phyloP scores from a whole-genome alignment of 1,139 yeast species.

The Pneumocystis canis region DNA sequence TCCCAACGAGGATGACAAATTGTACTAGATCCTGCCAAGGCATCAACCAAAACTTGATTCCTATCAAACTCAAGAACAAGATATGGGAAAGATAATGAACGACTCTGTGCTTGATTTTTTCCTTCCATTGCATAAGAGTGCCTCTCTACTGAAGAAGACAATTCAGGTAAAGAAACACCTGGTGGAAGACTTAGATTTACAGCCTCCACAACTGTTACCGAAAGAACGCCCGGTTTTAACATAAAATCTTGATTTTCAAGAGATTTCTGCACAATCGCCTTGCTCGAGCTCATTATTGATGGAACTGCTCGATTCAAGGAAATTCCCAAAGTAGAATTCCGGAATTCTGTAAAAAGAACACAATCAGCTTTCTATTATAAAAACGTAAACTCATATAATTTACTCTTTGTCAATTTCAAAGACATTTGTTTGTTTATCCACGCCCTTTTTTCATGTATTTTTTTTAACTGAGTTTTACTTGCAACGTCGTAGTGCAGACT shows the following conservation, averaged over 20 bases:
- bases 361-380: background rate
- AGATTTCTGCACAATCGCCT: background rate
- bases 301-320: background rate
- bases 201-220: background rate
- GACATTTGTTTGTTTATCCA: background rate
- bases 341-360: background rate
- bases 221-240: background rate
- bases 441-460: background rate
- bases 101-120: slow-evolving; percentile 1
- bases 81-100: slow-evolving; percentile 20
- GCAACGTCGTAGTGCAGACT: background rate
- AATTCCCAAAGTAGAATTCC: background rate
- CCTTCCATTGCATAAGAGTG: background rate
- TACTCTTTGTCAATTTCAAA: background rate
- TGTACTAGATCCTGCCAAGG: slow-evolving; percentile 43
- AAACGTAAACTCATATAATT: background rate
- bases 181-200: background rate
- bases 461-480: background rate
- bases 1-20: slow-evolving; percentile 58
- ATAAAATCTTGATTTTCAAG: background rate
- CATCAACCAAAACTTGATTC: slow-evolving; percentile 71
- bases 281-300: background rate
- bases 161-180: background rate
- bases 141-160: background rate
- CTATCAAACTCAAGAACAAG: slow-evolving; percentile 33